Evolutionary conservation across 1,284 basidiomycete species (phyloP).

Genomic region (Bjerkandera adusta): DNA sequence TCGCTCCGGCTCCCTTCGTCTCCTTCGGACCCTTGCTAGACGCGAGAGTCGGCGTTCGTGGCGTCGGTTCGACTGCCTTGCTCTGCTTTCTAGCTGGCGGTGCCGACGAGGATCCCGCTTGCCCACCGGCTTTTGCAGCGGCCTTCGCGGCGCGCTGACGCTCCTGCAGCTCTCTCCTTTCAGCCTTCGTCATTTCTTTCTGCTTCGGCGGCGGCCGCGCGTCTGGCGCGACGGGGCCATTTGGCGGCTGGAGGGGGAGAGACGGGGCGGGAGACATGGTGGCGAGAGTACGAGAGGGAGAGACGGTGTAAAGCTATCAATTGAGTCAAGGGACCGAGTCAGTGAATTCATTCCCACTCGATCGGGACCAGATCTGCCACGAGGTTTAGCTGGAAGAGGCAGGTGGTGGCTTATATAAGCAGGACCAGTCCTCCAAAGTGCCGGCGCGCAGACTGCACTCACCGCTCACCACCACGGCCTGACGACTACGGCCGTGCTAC

Average conservation of each 20-base stretch:
- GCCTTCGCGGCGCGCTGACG: slow-evolving; percentile 76
- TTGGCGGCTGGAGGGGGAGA: slow-evolving; percentile 27
- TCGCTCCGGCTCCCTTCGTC: slow-evolving; percentile 20
- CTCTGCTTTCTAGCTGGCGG: slow-evolving; percentile 17
- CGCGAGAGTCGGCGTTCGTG: slow-evolving; percentile 17
- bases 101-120: slow-evolving; percentile 6
- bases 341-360: slow-evolving; percentile 5
- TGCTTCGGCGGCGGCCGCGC: slow-evolving; percentile 31
- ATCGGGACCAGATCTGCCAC: slow-evolving; percentile 11
- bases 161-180: slow-evolving; percentile 78
- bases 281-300: not conserved
- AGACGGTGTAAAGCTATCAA: not conserved
- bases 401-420: no score
- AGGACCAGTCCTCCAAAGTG: no score
- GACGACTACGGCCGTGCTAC: no score
- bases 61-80: slow-evolving; percentile 19
- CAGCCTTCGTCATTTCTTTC: slow-evolving; percentile 73
- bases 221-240: slow-evolving; percentile 17
- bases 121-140: slow-evolving; percentile 29
- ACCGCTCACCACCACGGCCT: slow-evolving; percentile 9
- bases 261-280: slow-evolving; percentile 26
- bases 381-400: not conserved
- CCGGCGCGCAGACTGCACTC: slow-evolving; percentile 2
- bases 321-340: slow-evolving; percentile 11
- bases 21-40: slow-evolving; percentile 18